These are phyloP conservation scores for Chaetomium sp. DNA, from an alignment of 2,329 filamentous ascomycete species.

Conservation along the genomic window DNA sequence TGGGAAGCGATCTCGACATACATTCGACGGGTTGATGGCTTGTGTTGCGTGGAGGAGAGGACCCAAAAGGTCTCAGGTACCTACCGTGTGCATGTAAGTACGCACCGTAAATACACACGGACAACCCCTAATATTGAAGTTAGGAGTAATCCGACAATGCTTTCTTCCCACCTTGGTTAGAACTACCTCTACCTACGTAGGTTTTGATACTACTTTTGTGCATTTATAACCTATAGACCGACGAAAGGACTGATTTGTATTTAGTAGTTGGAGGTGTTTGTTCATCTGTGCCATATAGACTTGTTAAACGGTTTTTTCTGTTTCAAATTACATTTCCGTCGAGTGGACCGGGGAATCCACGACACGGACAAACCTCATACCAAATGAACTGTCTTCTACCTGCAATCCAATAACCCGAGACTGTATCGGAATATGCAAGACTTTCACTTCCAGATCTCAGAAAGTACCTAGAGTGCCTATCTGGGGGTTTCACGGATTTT, in stretches of 20 bases:
- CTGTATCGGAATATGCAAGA: neutral
- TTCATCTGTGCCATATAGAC: neutral
- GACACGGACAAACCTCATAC: neutral
- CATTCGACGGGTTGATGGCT: conserved; percentile 6
- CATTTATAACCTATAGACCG: neutral
- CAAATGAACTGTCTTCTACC: neutral
- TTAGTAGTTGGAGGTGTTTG: neutral
- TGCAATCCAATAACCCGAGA: neutral
- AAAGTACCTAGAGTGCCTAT: neutral
- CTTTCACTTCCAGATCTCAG: neutral
- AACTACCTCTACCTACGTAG: neutral
- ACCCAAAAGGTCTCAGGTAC: neutral
- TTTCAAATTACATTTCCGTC: neutral
- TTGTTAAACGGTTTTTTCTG: neutral
- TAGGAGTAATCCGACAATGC: neutral
- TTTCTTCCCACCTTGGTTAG: neutral
- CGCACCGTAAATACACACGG: neutral
- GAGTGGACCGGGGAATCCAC: neutral
- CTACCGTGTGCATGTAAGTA: neutral
- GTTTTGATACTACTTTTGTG: neutral
- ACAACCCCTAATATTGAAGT: neutral
- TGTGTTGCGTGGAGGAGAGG: conserved; percentile 13
- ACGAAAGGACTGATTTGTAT: neutral
- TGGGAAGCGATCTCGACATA: neutral
- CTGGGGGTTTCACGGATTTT: neutral